These are phyloP conservation scores for Fusarium sp. DNA, from an alignment of 2,329 filamentous ascomycete genomes.

Conservation along the genomic window DNA sequence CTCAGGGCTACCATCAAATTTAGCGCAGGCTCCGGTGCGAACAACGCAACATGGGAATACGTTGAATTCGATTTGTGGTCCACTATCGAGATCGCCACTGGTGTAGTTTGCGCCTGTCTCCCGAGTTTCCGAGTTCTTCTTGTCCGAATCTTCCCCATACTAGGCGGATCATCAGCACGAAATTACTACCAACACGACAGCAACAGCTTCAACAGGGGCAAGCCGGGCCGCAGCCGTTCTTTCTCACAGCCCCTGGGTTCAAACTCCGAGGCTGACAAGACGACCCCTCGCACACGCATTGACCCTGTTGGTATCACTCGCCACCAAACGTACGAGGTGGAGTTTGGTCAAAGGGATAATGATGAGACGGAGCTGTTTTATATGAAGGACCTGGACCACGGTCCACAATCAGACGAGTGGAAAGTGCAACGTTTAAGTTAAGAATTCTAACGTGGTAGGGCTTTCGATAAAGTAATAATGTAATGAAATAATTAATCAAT, in stretches of 20 bases:
- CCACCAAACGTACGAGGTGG: not conserved
- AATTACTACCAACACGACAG: not conserved
- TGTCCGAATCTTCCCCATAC: not conserved
- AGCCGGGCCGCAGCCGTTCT: accelerated
- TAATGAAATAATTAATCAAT: no score
- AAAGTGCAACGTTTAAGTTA: not conserved
- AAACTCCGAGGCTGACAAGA: not conserved
- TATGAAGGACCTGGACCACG: not conserved
- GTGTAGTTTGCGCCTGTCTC: not conserved
- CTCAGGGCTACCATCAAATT: not conserved
- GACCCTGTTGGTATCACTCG: not conserved
- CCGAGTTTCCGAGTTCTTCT: not conserved
- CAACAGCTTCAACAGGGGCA: not conserved
- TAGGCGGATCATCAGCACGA: not conserved
- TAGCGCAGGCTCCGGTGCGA: not conserved
- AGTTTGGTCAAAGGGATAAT: not conserved
- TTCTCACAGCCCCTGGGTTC: not conserved
- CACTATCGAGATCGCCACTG: not conserved
- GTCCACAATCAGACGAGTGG: not conserved
- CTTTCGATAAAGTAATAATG: no score
- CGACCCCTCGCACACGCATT: not conserved
- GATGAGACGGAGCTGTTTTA: not conserved
- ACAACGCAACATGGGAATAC: not conserved
- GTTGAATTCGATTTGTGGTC: not conserved
- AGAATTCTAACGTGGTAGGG: no score